Evolutionary conservation across 2,329 filamentous ascomycete genomes (phyloP), one percentile per base, ranked within the genome.

Genomic region (Trichoderma endophyticum): DNA sequence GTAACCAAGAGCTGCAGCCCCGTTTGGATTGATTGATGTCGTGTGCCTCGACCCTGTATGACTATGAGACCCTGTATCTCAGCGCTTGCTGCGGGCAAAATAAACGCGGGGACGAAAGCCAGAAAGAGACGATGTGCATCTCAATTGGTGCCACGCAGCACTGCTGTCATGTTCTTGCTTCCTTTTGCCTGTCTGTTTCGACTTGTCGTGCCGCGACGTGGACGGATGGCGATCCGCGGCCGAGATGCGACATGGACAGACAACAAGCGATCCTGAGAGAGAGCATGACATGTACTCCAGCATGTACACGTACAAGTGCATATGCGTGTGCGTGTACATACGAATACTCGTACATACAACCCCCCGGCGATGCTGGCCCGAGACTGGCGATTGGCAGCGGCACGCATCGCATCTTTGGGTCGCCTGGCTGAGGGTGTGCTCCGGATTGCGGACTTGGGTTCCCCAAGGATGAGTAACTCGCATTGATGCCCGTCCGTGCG

Each of bases 71-170:
- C 18, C 48, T 24, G 48, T 54, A 21, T 54, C n/a, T 12, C 57
- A 60, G 57, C 57, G 32, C 48, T 54, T 54, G n/a, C 3, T 54
- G 48, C 48, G 48, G 48, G 32, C 18, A 24, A 30, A 51, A 65
- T 21, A 28, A 30, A 59, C 54, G 65, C 65, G 54, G 51, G 34
- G 65, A 15, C 6, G 15, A 18, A 39, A 4, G 30, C 39, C 39
- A 62, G 24, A 28, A 28, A 34, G 48, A 54, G 21, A 54, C n/a
- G 48, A 54, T 24, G 5, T 8, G n/a, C 59, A 43, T 26, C 30
- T 34, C 71, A 71, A 73, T 60, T 73, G 71, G 71, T 73, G 71
- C 71, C 71, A 73, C 71, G 71, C 71, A 67, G 71, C 71, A 59
- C 67, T 48, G 59, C 67, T 48, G 68, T 68, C 59, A 59, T 15